Percentiles rank a stretch among this genome's conserved stretches.
Conservation (phyloP, 1,284 basidiomycete genomes). For the Ustilago esculenta region DNA sequence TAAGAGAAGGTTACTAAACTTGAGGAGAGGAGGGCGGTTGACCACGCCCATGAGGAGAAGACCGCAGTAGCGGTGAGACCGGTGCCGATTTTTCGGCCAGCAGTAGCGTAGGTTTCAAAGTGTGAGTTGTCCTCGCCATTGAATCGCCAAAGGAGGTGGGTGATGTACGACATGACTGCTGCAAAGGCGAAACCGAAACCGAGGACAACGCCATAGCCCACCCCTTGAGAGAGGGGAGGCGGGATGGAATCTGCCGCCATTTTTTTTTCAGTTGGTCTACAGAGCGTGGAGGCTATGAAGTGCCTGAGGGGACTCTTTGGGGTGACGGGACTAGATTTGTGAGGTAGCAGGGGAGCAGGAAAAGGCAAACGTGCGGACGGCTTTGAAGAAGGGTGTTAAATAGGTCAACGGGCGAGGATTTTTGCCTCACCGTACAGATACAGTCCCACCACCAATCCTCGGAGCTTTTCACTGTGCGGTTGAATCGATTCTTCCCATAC, state of each 20-base stretch:
- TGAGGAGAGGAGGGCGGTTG: constrained; percentile 54
- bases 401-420: too few species aligned
- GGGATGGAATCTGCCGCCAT: constrained; percentile 42
- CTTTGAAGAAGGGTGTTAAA: too few species aligned
- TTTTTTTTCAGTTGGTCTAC: too few species aligned
- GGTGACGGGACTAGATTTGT: too few species aligned
- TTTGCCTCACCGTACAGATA: too few species aligned
- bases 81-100: constrained; percentile 54
- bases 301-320: too few species aligned
- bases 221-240: constrained; percentile 58
- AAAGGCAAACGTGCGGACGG: too few species aligned
- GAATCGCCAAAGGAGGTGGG: constrained; percentile 35
- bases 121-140: constrained; percentile 47
- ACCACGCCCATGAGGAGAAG: constrained; percentile 59
- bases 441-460: too few species aligned
- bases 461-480: too few species aligned
- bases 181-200: constrained; percentile 64
- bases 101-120: constrained; percentile 56
- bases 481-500: too few species aligned
- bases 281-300: too few species aligned
- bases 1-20: constrained; percentile 44
- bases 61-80: constrained; percentile 61
- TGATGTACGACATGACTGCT: constrained; percentile 47
- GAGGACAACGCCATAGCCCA: constrained; percentile 64
- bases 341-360: too few species aligned